Evolutionary conservation across 495 filamentous ascomycete species (phyloP), one percentile per base, ranked within the genome.

Genomic region (Annulohypoxylon moriforme): DNA sequence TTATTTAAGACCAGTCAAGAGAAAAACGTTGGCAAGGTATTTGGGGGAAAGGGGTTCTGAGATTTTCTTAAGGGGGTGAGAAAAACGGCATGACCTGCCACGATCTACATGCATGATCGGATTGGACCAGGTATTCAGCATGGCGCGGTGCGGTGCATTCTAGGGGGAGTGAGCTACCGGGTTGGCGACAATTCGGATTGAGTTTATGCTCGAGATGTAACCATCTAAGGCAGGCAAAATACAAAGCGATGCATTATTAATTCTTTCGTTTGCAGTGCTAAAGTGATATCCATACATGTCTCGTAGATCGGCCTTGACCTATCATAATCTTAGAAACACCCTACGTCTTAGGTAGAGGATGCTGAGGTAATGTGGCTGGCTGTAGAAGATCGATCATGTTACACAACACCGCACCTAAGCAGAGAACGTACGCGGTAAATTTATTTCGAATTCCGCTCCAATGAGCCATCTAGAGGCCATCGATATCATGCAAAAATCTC

Each of bases 41-140:
- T 42, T 44, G n/a, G 40, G 40, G 40, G 40, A 8, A 5, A 7
- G 40, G 16, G 40, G n/a, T 5, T 44, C n/a, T 44, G 20, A 44
- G 40, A 44, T 18, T 44, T 44, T 18, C 6, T 4, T 5, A 18
- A 20, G 24, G 38, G 29, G 53, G 24, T 14, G 16, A 9, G 31
- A 47, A 20, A 38, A 27, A 53, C 55, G 38, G 33, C 55, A 73
- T 53, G 71, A 73, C 61, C 38, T 56, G 49, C 66, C 66, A 73
- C 71, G 71, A 73, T 73, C 65, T 18, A 68, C 38, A 64, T 60
- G 61, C 42, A 69, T 73, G 71, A 66, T 73, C 71, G 61, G 38
- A 63, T 50, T 50, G 66, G 61, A 49, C 47, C 57, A 40, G 56
- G 49, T 71, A 61, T 58, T 66, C 40, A 64, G 46, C 64, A 68